Base-by-base conservation (phyloP, 257 asterid species). In the Lycium barbarum region DNA sequence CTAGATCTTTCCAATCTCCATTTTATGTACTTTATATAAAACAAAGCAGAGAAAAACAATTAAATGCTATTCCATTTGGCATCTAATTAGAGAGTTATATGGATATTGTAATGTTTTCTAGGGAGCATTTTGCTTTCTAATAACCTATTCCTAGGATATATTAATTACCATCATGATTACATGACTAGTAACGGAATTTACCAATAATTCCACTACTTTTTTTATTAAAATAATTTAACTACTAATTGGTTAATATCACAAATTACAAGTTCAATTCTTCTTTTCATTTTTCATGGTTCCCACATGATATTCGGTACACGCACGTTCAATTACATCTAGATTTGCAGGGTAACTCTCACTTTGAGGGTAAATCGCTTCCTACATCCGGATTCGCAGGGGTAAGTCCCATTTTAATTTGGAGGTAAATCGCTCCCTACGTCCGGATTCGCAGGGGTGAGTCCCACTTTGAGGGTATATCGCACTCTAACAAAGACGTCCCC, bases 1-100 rank as follows among this genome's bases (percentile, higher is more conserved):
- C 8, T 13, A n/a, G 47, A 26, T 53, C 82, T 76, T 76, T 76
- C 22, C 43, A 76, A 22, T 74, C 62, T 22, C 45, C 26, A 14
- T 45, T 22, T 49, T 74, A 49, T 12, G 22, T 74, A 74, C 18
- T 22, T 47, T 47, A 10, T 45, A 20, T 26, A 12, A 74, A n/a
- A 49, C n/a, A 6, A 51, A 7, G 7, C 12, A 49, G 43, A 49
- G 13, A 49, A 49, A 22, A 73, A 17, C 6, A 49, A 51, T 7
- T 76, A 22, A 51, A 51, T 76, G 18, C 59, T 20, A 13, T 22
- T 76, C 81, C 45, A 53, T 76, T 47, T 76, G 79, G 63, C 63
- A 76, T 76, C 81, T 76, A 76, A 74, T 6, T 17, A 22, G 5
- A 22, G 62, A 22, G 40, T 45, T 22, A 20, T 22, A 14, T 3